Evolutionary conservation across 2,329 filamentous ascomycete genomes (phyloP), one percentile per base, ranked within the genome.

Genomic region (Teratosphaeria viscida): DNA sequence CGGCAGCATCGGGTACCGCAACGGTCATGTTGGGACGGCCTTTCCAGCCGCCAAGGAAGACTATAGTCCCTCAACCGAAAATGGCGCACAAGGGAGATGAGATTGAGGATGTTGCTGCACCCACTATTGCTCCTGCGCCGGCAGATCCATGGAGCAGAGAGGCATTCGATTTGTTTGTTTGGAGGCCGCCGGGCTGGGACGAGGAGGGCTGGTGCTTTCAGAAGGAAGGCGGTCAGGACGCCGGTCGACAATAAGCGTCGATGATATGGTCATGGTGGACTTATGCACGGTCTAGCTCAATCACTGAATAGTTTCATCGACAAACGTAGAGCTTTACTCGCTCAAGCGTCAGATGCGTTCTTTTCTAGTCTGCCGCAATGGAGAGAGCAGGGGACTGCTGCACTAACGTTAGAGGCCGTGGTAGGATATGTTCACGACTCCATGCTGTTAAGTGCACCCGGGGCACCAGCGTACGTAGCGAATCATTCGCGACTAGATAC

Each of bases 71-170:
- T 43, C 16, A 60, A 52, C 60, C 23, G 49, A 55, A 57, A 37
- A 12, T 32, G 47, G 56, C 58, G 7, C 19, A 57, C 2, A 49
- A 19, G 43, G n/a, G 4, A 29, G 27, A 19, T 32, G 53, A 32
- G 12, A 19, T 34, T 11, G 53, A 27, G 23, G 1, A 6, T 37
- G 12, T 23, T 57, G 52, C 58, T 59, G 59, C 58, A 14, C 60
- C 57, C 26, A 63, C 60, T 57, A 57, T 35, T 7, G 54, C 58
- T 34, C 54, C 56, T 59, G 52, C 59, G 62, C 68, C 64, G 62
- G 57, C 77, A 2, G 82, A 81, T 64, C 82, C 86, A 0, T 89
- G 86, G 86, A 88, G 85, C 65, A 80, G 78, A 27, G 86, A 89
- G 68, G 85, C 86, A 0, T 78, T 82, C 64, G 86, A 89, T 69